These are phyloP conservation scores for Phaseolus lunatus DNA, from an alignment of 306 rosid species.

Conservation along the genomic window DNA sequence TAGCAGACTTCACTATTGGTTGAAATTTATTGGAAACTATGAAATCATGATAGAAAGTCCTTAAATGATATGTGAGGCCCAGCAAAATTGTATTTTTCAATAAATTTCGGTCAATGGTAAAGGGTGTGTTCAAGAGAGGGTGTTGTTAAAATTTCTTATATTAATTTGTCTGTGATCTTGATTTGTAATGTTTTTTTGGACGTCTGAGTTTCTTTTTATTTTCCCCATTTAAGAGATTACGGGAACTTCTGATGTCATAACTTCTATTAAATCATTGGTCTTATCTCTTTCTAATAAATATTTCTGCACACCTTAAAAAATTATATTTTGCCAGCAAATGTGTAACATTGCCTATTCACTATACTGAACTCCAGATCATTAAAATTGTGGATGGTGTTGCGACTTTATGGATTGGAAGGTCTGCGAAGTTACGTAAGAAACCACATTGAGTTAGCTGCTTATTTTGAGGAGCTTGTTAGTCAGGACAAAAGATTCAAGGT, in stretches of 20 bases:
- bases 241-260: slow-evolving; percentile 13
- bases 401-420: slow-evolving; percentile 89
- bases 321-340: slow-evolving; percentile 6
- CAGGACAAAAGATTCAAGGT: slow-evolving; percentile 90
- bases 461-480: slow-evolving; percentile 70
- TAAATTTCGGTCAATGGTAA: too few species aligned
- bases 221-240: background rate
- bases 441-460: slow-evolving; percentile 77
- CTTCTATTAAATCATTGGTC: background rate
- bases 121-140: too few species aligned
- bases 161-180: slow-evolving; percentile 28
- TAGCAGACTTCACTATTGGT: too few species aligned
- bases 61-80: too few species aligned
- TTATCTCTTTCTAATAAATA: slow-evolving; percentile 29
- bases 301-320: slow-evolving; percentile 1
- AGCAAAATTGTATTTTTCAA: too few species aligned
- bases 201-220: slow-evolving; percentile 18
- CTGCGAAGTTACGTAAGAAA: slow-evolving; percentile 70
- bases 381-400: slow-evolving; percentile 92
- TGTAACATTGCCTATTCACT: slow-evolving; percentile 33
- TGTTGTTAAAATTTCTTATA: too few species aligned
- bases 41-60: too few species aligned
- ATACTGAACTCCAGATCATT: slow-evolving; percentile 64
- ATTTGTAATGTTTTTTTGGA: slow-evolving; percentile 25
- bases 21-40: too few species aligned